phyloP scores from a whole-genome alignment of 305 asterid species.

The Solanum hybrid region DNA sequence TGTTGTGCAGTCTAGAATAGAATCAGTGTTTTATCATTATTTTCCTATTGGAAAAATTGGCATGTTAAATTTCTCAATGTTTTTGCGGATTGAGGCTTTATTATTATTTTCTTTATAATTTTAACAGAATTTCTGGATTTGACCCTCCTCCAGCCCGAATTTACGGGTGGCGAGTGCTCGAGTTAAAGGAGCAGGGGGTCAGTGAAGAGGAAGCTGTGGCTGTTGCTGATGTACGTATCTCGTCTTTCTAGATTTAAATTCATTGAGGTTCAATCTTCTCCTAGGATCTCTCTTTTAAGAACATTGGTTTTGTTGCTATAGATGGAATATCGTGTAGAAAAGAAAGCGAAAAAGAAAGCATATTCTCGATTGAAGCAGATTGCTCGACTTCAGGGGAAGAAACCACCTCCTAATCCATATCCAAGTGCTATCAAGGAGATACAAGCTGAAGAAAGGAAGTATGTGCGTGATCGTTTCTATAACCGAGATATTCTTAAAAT shows the following conservation, averaged over 20 bases:
- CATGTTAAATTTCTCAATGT: background rate
- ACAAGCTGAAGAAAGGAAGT: constrained; percentile 72
- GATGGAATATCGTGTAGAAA: constrained; percentile 72
- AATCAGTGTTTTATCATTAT: background rate
- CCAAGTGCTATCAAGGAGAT: constrained; percentile 72
- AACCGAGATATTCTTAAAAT: constrained; percentile 27
- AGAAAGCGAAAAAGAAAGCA: constrained; percentile 51
- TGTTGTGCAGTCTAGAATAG: background rate
- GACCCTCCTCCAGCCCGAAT: constrained; percentile 76
- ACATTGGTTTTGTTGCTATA: constrained; percentile 12
- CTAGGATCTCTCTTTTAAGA: background rate
- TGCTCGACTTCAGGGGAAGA: constrained; percentile 54
- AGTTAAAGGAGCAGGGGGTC: constrained; percentile 70
- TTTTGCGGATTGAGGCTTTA: background rate
- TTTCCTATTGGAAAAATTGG: background rate
- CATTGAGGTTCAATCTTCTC: background rate
- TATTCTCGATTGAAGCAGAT: constrained; percentile 61
- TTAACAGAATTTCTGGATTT: constrained; percentile 49
- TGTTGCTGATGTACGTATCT: constrained; percentile 63
- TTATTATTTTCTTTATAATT: background rate
- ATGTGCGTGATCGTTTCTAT: constrained; percentile 51
- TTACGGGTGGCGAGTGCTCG: constrained; percentile 77
- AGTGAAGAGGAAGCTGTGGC: constrained; percentile 56
- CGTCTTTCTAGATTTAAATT: background rate
- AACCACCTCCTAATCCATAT: constrained; percentile 69